These are phyloP conservation scores for Kurtzmaniella fragi DNA, from an alignment of 805 yeast genomes.

Conservation along the genomic window DNA sequence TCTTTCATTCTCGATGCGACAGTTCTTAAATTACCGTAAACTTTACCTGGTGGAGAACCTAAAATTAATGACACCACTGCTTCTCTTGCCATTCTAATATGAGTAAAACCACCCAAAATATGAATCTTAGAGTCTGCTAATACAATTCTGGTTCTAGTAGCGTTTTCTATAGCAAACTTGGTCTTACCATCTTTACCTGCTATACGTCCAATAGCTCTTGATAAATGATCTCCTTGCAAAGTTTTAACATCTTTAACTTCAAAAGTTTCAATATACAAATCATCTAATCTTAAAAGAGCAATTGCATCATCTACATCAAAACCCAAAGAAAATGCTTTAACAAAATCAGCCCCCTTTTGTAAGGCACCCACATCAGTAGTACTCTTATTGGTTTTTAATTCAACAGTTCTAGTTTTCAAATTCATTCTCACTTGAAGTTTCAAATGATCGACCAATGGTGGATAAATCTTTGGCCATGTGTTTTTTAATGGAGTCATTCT, in stretches of 20 bases:
- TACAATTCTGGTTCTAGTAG: conserved; percentile 96
- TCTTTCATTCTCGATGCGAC: conserved; percentile 97
- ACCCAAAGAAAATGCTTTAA: conserved; percentile 92
- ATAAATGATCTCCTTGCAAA: conserved; percentile 89
- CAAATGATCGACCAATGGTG: conserved; percentile 91
- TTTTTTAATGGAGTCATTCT: conserved; percentile 91
- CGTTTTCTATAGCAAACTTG: conserved; percentile 96
- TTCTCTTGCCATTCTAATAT: conserved; percentile 97
- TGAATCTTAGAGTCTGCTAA: conserved; percentile 96
- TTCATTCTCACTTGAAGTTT: conserved; percentile 97
- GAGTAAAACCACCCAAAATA: conserved; percentile 94
- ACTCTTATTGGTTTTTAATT: conserved; percentile 72
- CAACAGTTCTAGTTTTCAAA: conserved; percentile 79
- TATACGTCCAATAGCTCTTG: conserved; percentile 98
- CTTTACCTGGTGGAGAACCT: conserved; percentile 98
- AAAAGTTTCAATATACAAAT: conserved; percentile 92
- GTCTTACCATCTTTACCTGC: conserved; percentile 99
- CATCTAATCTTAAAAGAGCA: conserved; percentile 90
- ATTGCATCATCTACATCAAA: conserved; percentile 97
- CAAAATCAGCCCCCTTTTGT: conserved; percentile 96
- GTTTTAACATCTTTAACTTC: conserved; percentile 97
- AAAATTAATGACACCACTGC: conserved; percentile 90
- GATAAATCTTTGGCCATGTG: conserved; percentile 91
- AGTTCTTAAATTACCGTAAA: conserved; percentile 93
- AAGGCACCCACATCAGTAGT: conserved; percentile 92